Evolutionary conservation across 352 stramenopile species (phyloP).

Genomic region (Phytophthora podocarpi): DNA sequence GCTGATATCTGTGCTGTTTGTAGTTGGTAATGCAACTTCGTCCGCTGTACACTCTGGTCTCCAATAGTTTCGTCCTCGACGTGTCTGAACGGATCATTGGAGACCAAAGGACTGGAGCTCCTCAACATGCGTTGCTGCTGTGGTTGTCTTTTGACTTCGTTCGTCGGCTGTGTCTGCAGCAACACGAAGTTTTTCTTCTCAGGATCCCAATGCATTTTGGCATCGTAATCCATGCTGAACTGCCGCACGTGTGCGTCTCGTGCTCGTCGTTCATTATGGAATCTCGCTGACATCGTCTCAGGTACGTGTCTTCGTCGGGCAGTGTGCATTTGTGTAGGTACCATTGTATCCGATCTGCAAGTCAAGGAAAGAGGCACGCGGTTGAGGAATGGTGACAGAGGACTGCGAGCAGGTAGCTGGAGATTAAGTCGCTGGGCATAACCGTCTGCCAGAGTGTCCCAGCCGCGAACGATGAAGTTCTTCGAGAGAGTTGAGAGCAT

Average conservation of each 20-base stretch:
- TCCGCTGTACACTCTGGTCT: slow-evolving; percentile 2
- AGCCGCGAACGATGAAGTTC: slow-evolving; percentile 54
- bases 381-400: slow-evolving; percentile 20
- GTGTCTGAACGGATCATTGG: slow-evolving; percentile 2
- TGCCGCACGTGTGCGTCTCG: slow-evolving; percentile 43
- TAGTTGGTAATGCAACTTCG: slow-evolving; percentile 28
- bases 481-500: slow-evolving; percentile 53
- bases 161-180: background rate
- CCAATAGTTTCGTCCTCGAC: background rate
- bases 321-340: slow-evolving; percentile 12
- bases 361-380: slow-evolving; percentile 8
- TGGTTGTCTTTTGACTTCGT: slow-evolving; percentile 2
- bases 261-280: slow-evolving; percentile 25
- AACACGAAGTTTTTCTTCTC: slow-evolving; percentile 37
- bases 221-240: slow-evolving; percentile 36
- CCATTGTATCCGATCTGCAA: slow-evolving; percentile 2
- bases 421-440: slow-evolving; percentile 42
- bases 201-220: slow-evolving; percentile 52
- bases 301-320: slow-evolving; percentile 14
- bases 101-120: background rate
- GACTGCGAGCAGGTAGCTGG: slow-evolving; percentile 26
- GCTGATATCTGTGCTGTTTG: slow-evolving; percentile 20
- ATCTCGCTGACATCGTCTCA: slow-evolving; percentile 15
- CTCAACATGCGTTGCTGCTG: background rate
- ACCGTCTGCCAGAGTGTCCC: slow-evolving; percentile 39